These are phyloP conservation scores for Emydomyces testavorans DNA, from an alignment of 2,329 filamentous ascomycete genomes.

Conservation along the genomic window DNA sequence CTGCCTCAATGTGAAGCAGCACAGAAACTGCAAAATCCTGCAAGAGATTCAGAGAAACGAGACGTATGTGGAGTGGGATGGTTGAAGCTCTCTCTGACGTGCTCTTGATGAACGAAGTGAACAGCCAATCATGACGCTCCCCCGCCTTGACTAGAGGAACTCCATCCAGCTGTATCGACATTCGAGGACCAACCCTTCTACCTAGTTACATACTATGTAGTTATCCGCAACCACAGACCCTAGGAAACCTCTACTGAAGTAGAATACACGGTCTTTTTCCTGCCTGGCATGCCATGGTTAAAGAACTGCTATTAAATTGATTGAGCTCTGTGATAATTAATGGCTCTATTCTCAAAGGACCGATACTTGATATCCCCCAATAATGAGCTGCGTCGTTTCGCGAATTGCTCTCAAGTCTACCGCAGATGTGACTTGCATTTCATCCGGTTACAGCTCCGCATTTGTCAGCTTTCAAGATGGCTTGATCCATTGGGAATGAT, in stretches of 20 bases:
- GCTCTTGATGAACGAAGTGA: neutral
- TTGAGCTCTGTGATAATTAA: too few relatives aligned
- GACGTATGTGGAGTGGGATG: neutral
- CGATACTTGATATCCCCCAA: too few relatives aligned
- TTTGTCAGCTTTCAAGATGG: too few relatives aligned
- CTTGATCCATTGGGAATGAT: too few relatives aligned
- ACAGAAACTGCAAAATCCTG: neutral
- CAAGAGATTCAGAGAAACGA: neutral
- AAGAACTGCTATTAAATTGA: too few relatives aligned
- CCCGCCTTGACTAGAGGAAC: neutral
- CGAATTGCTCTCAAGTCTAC: too few relatives aligned
- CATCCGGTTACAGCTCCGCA: too few relatives aligned
- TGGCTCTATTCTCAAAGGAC: too few relatives aligned
- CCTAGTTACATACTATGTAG: neutral
- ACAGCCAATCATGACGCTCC: constrained; percentile 7
- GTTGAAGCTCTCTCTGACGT: constrained; percentile 8
- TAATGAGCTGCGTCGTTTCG: too few relatives aligned
- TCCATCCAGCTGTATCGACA: neutral
- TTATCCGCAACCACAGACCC: neutral
- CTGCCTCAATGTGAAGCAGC: neutral
- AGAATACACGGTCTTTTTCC: too few relatives aligned
- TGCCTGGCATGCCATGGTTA: too few relatives aligned
- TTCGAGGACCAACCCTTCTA: neutral
- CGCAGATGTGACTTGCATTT: too few relatives aligned
- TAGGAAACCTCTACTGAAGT: neutral